These are phyloP conservation scores for Collybia nuda DNA, from an alignment of 768 basidiomycete species.

Conservation along the genomic window DNA sequence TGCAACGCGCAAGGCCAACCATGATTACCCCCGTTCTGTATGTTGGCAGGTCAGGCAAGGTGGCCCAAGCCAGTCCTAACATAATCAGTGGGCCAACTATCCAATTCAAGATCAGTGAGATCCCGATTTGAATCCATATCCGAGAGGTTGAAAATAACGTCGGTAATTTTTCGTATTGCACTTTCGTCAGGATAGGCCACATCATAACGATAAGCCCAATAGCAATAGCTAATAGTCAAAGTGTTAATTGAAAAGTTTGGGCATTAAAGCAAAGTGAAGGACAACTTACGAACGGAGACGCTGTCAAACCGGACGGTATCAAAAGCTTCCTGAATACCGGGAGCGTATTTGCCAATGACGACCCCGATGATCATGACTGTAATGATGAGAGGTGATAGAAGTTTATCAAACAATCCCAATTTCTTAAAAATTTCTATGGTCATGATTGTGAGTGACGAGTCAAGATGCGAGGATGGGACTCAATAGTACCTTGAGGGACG, in stretches of 20 bases:
- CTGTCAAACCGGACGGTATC: slow-evolving; percentile 62
- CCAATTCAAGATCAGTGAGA: slow-evolving; percentile 79
- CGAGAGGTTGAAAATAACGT: slow-evolving; percentile 46
- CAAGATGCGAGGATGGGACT: no score
- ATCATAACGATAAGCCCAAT: slow-evolving; percentile 85
- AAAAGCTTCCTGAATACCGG: slow-evolving; percentile 58
- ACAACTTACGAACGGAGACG: slow-evolving; percentile 73
- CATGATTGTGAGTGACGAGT: background rate
- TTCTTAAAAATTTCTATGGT: slow-evolving; percentile 14
- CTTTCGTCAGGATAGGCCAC: slow-evolving; percentile 80
- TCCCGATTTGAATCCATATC: slow-evolving; percentile 66
- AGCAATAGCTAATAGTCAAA: slow-evolving; percentile 59
- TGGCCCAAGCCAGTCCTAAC: slow-evolving; percentile 86
- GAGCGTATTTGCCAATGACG: slow-evolving; percentile 68
- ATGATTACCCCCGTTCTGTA: slow-evolving; percentile 82
- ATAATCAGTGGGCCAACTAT: slow-evolving; percentile 78
- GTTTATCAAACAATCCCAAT: slow-evolving; percentile 19
- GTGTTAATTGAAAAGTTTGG: background rate
- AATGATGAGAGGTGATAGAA: slow-evolving; percentile 51
- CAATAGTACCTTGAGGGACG: background rate
- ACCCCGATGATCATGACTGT: slow-evolving; percentile 76
- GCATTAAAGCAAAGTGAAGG: background rate
- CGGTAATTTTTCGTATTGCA: slow-evolving; percentile 74
- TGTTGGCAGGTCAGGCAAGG: slow-evolving; percentile 72
- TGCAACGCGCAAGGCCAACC: slow-evolving; percentile 75